Conservation (phyloP, 495 filamentous ascomycete species). For the Letharia lupina region DNA sequence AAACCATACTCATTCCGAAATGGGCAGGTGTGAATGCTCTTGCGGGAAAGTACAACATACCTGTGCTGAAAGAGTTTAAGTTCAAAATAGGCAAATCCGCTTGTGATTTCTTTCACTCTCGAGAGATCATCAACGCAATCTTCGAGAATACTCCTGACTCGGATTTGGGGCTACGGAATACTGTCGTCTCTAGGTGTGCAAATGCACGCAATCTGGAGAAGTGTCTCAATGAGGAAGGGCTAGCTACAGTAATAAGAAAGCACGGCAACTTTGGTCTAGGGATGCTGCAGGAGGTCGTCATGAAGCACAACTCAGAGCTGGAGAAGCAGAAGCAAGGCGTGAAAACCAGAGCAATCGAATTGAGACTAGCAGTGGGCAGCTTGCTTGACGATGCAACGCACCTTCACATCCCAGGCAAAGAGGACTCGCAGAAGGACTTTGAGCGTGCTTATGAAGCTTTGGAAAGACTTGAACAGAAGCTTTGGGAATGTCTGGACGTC, state of each 20-base stretch:
- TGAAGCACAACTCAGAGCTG: not conserved
- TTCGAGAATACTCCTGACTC: not conserved
- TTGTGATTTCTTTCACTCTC: not conserved
- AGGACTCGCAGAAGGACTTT: not conserved
- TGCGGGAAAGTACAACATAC: constrained; percentile 5
- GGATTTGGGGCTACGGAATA: not conserved
- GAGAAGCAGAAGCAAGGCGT: no score
- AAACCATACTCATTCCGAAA: no score
- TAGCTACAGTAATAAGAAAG: not conserved
- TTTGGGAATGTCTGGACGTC: not conserved
- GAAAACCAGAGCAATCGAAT: no score
- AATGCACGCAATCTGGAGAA: not conserved
- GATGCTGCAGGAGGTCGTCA: not conserved
- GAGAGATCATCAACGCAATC: not conserved
- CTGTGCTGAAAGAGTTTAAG: constrained; percentile 1
- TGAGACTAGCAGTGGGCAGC: not conserved
- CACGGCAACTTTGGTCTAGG: not conserved
- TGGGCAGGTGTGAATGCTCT: not conserved
- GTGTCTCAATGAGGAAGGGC: not conserved
- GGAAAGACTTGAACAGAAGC: not conserved
- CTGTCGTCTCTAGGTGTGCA: not conserved
- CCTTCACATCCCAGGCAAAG: not conserved
- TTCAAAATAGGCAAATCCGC: not conserved
- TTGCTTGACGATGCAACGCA: not conserved
- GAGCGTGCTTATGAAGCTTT: not conserved